Evolutionary conservation across 768 basidiomycete genomes (phyloP).

Genomic region (Psilocybe azurescens): DNA sequence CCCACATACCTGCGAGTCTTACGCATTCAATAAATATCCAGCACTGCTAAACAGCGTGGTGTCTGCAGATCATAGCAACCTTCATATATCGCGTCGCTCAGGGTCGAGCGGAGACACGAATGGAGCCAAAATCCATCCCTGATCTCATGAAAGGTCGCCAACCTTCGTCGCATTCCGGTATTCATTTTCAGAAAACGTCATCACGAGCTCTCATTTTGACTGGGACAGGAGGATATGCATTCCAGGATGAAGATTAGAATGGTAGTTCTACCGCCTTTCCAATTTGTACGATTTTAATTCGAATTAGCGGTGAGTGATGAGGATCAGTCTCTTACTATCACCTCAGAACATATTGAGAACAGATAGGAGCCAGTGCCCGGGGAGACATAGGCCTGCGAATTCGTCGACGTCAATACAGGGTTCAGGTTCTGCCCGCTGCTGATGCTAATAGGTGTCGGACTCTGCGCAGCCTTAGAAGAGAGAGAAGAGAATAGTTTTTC

Average conservation of each 20-base stretch:
- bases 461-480: too few relatives aligned
- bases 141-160: neutral
- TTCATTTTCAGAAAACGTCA: neutral
- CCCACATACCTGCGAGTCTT: slow-evolving; percentile 18
- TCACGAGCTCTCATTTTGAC: neutral
- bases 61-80: slow-evolving; percentile 13
- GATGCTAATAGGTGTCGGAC: too few relatives aligned
- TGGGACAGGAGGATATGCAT: neutral
- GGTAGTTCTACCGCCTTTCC: too few relatives aligned
- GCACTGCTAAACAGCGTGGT: neutral
- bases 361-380: too few relatives aligned
- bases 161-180: neutral
- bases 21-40: neutral
- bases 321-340: too few relatives aligned
- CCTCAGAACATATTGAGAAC: too few relatives aligned
- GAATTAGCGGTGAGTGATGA: too few relatives aligned
- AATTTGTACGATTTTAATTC: too few relatives aligned
- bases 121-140: neutral
- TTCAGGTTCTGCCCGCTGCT: slow-evolving; percentile 5
- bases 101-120: slow-evolving; percentile 14
- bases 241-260: too few relatives aligned
- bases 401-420: slow-evolving; percentile 7
- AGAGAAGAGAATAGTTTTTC: too few relatives aligned
- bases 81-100: slow-evolving; percentile 19
- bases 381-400: too few relatives aligned